phyloP scores from a whole-genome alignment of 495 filamentous ascomycete genomes.

The Penicillium ochrochloron region DNA sequence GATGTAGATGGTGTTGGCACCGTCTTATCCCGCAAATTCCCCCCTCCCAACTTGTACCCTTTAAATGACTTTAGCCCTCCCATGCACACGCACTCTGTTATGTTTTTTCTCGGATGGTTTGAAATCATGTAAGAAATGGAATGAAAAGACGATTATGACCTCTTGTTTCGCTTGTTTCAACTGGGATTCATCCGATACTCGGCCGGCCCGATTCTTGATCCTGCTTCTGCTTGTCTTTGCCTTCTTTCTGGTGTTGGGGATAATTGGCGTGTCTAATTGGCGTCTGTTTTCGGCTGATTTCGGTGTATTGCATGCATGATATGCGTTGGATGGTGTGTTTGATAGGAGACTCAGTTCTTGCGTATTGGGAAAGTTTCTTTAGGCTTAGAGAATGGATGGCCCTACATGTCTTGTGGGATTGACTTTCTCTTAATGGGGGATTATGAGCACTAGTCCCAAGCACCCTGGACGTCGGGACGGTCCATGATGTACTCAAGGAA shows the following conservation, averaged over 20 bases:
- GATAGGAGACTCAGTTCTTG: neutral
- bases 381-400: neutral
- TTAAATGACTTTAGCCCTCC: neutral
- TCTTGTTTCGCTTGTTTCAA: neutral
- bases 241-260: neutral
- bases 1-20: conserved; percentile 60
- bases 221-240: neutral
- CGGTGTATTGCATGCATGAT: neutral
- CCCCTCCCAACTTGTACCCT: neutral
- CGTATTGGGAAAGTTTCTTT: neutral
- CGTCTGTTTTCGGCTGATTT: neutral
- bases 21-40: neutral
- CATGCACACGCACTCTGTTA: neutral
- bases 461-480: no score
- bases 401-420: neutral
- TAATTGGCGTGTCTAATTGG: neutral
- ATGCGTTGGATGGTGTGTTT: neutral
- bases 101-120: neutral
- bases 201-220: conserved; percentile 5
- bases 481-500: no score
- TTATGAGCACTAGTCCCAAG: neutral
- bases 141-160: neutral
- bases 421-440: neutral
- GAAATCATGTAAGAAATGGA: neutral
- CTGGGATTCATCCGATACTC: neutral